Conservation (phyloP, 768 basidiomycete species). For the Coprinopsis strossmayeri region DNA sequence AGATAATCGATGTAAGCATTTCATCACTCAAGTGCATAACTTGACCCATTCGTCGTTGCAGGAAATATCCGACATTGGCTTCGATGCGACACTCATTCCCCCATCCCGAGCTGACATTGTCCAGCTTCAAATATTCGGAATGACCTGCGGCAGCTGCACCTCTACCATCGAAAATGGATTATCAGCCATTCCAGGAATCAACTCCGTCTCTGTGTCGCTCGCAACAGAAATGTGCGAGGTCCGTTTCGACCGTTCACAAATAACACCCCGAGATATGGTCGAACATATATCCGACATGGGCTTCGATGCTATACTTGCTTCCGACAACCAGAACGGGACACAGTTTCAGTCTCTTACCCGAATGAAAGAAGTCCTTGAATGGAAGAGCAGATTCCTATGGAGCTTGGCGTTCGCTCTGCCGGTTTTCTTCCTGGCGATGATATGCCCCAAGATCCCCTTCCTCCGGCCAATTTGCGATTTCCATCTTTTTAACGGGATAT, state of each 20-base stretch:
- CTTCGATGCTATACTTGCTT: constrained; percentile 75
- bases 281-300: constrained; percentile 84
- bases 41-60: constrained; percentile 22
- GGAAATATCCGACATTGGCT: constrained; percentile 93
- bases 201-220: constrained; percentile 64
- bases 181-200: constrained; percentile 64
- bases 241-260: constrained; percentile 63
- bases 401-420: constrained; percentile 78
- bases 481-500: constrained; percentile 59
- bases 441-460: constrained; percentile 62
- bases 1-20: constrained; percentile 61
- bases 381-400: constrained; percentile 73
- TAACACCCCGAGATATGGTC: constrained; percentile 84
- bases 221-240: constrained; percentile 71
- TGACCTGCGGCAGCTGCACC: constrained; percentile 85
- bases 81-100: constrained; percentile 78
- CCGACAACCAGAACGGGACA: constrained; percentile 73
- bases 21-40: constrained; percentile 6
- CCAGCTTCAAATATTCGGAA: constrained; percentile 79
- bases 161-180: constrained; percentile 71
- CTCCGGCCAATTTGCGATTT: constrained; percentile 45
- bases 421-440: constrained; percentile 91
- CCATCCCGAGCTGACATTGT: constrained; percentile 58
- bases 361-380: constrained; percentile 88
- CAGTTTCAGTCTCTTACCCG: constrained; percentile 83